These are phyloP conservation scores for Cystobasidium sp. DNA, from an alignment of 1,284 basidiomycete species.

Conservation along the genomic window DNA sequence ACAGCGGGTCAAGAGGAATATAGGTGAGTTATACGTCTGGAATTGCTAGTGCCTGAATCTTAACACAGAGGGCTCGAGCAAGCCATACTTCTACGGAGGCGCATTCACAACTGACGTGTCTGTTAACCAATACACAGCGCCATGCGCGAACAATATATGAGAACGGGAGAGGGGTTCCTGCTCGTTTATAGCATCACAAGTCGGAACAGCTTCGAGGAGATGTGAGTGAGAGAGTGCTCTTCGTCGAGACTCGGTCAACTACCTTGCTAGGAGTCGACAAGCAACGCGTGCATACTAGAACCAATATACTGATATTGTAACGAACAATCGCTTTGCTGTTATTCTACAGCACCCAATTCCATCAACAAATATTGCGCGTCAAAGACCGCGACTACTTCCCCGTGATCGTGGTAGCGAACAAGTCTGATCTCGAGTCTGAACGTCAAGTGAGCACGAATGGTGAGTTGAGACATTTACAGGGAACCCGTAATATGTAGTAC, in stretches of 20 bases:
- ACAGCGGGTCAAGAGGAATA: constrained; percentile 99
- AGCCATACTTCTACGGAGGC: neutral
- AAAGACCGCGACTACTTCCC: constrained; percentile 94
- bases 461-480: constrained; percentile 57
- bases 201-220: constrained; percentile 93
- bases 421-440: constrained; percentile 98
- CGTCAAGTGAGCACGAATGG: constrained; percentile 96
- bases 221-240: constrained; percentile 61
- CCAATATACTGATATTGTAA: neutral
- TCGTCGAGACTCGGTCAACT: neutral
- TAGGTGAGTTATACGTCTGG: constrained; percentile 64
- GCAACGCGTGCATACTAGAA: neutral
- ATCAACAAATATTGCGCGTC: constrained; percentile 90
- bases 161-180: constrained; percentile 96
- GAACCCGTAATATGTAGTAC: neutral
- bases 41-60: no score
- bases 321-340: neutral
- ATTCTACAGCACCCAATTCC: constrained; percentile 83
- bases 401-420: constrained; percentile 97
- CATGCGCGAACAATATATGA: constrained; percentile 98
- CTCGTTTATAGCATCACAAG: constrained; percentile 99
- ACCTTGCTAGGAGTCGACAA: neutral
- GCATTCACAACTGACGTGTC: neutral
- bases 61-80: neutral
- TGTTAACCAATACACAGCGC: constrained; percentile 64